A percentile compares a stretch with the other conserved stretches of the same genome.
Conservation (phyloP, 495 filamentous ascomycete species). For the Podospora fimiseda region DNA sequence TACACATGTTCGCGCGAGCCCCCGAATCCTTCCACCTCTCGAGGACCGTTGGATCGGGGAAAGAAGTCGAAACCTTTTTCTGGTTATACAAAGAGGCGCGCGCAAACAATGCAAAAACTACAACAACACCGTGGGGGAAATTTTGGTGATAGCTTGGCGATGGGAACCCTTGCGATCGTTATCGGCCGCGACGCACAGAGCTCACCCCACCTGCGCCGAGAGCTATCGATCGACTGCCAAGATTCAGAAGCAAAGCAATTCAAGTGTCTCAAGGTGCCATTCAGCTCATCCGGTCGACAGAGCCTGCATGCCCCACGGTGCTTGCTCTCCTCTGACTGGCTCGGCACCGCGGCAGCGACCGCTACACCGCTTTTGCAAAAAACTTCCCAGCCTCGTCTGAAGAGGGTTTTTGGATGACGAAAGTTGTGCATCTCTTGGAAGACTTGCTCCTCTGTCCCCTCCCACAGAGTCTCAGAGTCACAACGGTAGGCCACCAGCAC, state of each 20-base stretch:
- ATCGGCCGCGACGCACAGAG: not conserved
- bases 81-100: no score
- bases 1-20: not conserved
- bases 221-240: not conserved
- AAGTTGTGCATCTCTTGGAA: not conserved
- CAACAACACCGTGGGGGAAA: not conserved
- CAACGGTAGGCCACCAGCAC: slow-evolving; percentile 1
- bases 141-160: not conserved
- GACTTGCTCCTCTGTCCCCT: no score
- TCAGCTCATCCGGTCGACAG: no score
- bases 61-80: no score
- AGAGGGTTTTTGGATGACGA: slow-evolving; percentile 2
- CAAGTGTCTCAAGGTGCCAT: not conserved
- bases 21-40: not conserved
- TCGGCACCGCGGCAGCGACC: not conserved
- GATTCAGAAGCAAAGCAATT: not conserved
- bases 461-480: no score
- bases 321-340: not conserved
- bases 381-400: no score
- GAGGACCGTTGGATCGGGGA: not conserved
- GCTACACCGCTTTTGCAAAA: not conserved
- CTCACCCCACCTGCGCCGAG: not conserved
- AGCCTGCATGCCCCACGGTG: not conserved
- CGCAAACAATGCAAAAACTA: no score
- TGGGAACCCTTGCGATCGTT: not conserved